Base-by-base conservation (phyloP, 768 basidiomycete species). In the Daedalea quercina region DNA sequence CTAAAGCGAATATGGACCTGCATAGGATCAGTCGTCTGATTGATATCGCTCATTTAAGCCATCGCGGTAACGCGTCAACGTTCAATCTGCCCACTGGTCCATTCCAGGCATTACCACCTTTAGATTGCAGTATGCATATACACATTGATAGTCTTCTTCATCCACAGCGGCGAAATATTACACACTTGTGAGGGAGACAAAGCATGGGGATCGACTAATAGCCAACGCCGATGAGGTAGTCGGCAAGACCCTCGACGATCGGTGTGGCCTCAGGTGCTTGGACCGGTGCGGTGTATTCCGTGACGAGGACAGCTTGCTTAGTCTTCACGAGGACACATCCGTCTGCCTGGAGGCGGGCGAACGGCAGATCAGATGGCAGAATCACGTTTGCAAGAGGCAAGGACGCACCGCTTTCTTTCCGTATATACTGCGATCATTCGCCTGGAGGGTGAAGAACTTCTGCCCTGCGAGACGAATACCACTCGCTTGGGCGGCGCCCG, bases 231-330 rank as follows among this genome's bases (percentile, higher is more conserved):
- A 78, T 86, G 64, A 96, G 76, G 68, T 94, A 92, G 68, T 93
- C 87, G 31, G 82, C 91, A 22, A 94, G 71, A 4, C 60, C 63
- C 67, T 87, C 82, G 37, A 87, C 87, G 34, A 88, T 57, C 15
- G 76, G 63, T 20, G 81, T 85, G 17, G 78, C 74, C 65, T 94
- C 93, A 15, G 71, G 60, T 1, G 82, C 84, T 64, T 87, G 85
- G 37, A 66, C 63, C 0, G 90, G 90, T 4, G 75, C 71, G 0
- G 54, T 54, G 68, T 95, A 97, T 63, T 85, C 84, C 4, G 81
- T 80, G 20, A 96, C 82, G 49, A 97, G 74, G 52, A 95, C 72
- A n/a, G 90, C 91, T 63, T 89, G 86, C 55, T 77, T 85, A 17
- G 91, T 94, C 75, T 87, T 88, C 44, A 88, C 83, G 54, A 93